Conservation (phyloP, 176 grass and related monocot species). For the Typha latifolia region DNA sequence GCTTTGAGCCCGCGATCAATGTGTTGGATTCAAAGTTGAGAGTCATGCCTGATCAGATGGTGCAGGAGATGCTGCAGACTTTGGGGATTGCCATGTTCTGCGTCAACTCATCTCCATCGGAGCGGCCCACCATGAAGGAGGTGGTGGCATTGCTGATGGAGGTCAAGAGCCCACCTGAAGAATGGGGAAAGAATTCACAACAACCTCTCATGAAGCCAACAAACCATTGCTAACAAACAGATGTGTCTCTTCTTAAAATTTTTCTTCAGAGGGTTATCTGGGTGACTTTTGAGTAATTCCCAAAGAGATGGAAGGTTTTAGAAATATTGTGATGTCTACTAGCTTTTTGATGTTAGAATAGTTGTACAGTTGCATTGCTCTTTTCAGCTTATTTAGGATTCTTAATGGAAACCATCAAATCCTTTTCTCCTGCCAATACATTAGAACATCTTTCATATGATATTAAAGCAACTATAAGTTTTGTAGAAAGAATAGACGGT, state of each 20-base stretch:
- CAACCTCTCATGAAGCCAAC: conserved; percentile 65
- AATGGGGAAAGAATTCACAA: conserved; percentile 86
- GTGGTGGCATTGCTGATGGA: conserved; percentile 91
- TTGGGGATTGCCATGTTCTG: conserved; percentile 86
- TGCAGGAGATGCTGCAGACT: conserved; percentile 94
- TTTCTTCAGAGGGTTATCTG: background rate
- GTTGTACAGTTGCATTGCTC: conserved; percentile 1
- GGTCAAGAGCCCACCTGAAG: conserved; percentile 78
- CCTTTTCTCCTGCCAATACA: background rate
- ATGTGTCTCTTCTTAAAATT: background rate
- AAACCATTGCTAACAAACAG: conserved; percentile 14
- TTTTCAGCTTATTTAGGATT: background rate
- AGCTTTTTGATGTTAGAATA: background rate
- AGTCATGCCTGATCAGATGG: conserved; percentile 72
- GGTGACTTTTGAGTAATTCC: background rate
- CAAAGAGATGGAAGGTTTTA: background rate
- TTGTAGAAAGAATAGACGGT: no score
- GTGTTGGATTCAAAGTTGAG: conserved; percentile 70
- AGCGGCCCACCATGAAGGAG: conserved; percentile 96
- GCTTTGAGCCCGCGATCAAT: conserved; percentile 63
- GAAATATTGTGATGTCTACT: background rate
- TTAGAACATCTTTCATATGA: background rate
- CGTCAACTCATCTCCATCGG: conserved; percentile 59
- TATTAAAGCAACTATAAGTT: no score
- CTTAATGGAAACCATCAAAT: background rate